Evolutionary conservation across 2,329 filamentous ascomycete genomes (phyloP), one percentile per base, ranked within the genome.

Genomic region (Alternaria consortialis): DNA sequence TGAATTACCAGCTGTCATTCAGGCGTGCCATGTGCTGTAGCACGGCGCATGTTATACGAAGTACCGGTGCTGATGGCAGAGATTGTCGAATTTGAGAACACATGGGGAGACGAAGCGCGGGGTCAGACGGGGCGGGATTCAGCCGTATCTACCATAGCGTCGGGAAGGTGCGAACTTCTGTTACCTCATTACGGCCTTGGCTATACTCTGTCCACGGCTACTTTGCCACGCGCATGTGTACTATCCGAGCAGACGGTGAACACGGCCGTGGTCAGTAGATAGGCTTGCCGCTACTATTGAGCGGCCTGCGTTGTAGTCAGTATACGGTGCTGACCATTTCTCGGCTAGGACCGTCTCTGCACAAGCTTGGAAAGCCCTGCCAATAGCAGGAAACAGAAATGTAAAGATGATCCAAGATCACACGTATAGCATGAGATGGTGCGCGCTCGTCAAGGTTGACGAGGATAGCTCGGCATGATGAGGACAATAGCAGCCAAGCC

Each of bases 131-230:
- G 46, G 46, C 32, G 46, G 46, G 31, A 48, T 40, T 13, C 25
- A 40, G 48, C 56, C 40, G 51, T 52, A 29, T 17, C 48, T 40
- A 53, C 34, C 36, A 52, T 48, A 46, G 48, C 27, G 48, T 34
- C 43, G 56, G 56, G 48, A 53, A 53, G 48, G 54, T 57, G 37
- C 15, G 34, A 42, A 29, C 23, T 36, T 52, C 36, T 50, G 32
- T 51, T 52, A 37, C 46, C 47, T 40, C 37, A 42, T 8, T 13
- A 13, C 27, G 15, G 47, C 13, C 20, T 40, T 25, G 27, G 54
- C 50, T 23, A 13, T 27, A 25, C 15, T 40, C 46, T 20, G 20
- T 20, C 20, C 20, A 20, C 20, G 20, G 25, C 13, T 27, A 17
- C 44, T 52, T 25, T n/a, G 29, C 32, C 44, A 48, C 13, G 44